Evolutionary conservation across 164 flowering plant species (phyloP).

Genomic region (Chloranthus sessilifolius): DNA sequence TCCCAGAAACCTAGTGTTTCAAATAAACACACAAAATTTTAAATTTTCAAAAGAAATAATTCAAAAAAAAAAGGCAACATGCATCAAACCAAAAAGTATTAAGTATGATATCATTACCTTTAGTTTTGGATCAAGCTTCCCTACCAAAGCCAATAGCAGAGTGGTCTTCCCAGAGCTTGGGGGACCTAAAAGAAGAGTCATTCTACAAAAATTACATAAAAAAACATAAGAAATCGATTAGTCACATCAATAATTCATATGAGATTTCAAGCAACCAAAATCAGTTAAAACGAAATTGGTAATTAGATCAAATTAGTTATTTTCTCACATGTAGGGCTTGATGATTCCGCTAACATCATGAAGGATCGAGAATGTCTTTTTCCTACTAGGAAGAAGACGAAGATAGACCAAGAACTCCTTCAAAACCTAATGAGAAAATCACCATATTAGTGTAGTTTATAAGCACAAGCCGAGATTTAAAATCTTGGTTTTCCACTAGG

Average conservation of each 20-base stretch:
- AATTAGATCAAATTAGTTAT: background rate
- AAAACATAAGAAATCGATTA: too few relatives aligned
- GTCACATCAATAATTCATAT: background rate
- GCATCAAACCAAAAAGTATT: background rate
- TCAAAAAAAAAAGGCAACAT: background rate
- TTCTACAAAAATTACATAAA: too few relatives aligned
- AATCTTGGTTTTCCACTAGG: too few relatives aligned
- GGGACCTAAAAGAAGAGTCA: conserved; percentile 34
- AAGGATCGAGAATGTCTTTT: conserved; percentile 16
- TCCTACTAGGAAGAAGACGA: conserved; percentile 12
- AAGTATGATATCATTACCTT: conserved; percentile 25
- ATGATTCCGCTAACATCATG: conserved; percentile 27
- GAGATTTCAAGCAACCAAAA: background rate
- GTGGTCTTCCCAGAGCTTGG: conserved; percentile 32
- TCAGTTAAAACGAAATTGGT: background rate
- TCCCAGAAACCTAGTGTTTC: conserved; percentile 38
- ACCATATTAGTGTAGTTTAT: too few relatives aligned
- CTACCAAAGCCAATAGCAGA: conserved; percentile 30
- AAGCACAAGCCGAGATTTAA: too few relatives aligned
- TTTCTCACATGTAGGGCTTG: conserved; percentile 28
- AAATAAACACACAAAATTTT: background rate
- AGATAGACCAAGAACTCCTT: conserved; percentile 8
- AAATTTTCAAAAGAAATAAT: background rate
- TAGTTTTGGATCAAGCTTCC: conserved; percentile 35
- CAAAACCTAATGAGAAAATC: background rate